Conservation (phyloP, 169 alveolate genomes). For the Perkinsus olseni region DNA sequence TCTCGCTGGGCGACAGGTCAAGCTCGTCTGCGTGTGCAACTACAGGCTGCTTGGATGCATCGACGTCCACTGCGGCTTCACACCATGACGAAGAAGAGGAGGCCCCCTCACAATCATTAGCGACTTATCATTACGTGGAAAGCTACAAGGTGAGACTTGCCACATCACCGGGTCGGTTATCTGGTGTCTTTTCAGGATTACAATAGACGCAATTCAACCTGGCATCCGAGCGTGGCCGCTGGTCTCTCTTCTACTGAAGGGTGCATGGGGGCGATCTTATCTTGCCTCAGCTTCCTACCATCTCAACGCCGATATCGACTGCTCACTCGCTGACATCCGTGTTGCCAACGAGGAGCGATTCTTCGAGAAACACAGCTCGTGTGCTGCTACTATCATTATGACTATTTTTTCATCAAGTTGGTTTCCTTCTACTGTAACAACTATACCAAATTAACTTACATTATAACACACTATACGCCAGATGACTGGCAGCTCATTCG, state of each 20-base stretch:
- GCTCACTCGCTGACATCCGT: background rate
- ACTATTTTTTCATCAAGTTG: background rate
- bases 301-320: background rate
- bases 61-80: background rate
- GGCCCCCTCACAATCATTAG: background rate
- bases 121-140: background rate
- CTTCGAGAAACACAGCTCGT: background rate
- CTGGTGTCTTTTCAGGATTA: background rate
- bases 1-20: background rate
- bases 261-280: background rate
- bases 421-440: no score
- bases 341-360: background rate
- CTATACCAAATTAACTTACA: no score
- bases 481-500: no score
- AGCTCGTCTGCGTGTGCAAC: background rate
- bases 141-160: background rate
- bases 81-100: background rate
- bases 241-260: background rate
- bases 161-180: background rate
- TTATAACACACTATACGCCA: no score
- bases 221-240: background rate
- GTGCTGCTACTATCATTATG: background rate
- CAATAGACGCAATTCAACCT: background rate
- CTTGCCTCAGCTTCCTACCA: background rate
- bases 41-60: background rate